Evolutionary conservation across 1,139 yeast species (phyloP).

Genomic region (Candida tropicalis): DNA sequence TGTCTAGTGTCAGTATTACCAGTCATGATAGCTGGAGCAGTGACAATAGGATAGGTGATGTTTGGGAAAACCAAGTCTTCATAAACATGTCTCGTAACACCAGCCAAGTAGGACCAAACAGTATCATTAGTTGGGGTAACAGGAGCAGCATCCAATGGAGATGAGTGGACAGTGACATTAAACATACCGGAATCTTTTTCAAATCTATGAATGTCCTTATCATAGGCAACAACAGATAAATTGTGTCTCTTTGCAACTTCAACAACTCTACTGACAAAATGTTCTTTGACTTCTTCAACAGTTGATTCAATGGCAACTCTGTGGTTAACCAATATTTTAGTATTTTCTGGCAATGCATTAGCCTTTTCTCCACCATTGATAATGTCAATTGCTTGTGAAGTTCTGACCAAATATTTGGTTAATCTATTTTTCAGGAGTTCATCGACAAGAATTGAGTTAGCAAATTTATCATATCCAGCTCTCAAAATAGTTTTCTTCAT

Average conservation of each 20-base stretch:
- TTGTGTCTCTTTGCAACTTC: slow-evolving; percentile 33
- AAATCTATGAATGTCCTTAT: slow-evolving; percentile 22
- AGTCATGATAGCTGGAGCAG: slow-evolving; percentile 68
- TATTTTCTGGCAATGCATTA: slow-evolving; percentile 45
- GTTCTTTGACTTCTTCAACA: slow-evolving; percentile 25
- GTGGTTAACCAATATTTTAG: slow-evolving; percentile 34
- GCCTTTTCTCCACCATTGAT: slow-evolving; percentile 42
- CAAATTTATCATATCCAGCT: slow-evolving; percentile 35
- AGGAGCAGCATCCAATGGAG: slow-evolving; percentile 37
- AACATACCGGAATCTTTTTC: slow-evolving; percentile 28
- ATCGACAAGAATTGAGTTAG: slow-evolving; percentile 31
- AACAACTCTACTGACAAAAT: slow-evolving; percentile 23
- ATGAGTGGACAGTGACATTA: slow-evolving; percentile 17
- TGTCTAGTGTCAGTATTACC: slow-evolving; percentile 86
- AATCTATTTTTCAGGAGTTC: slow-evolving; percentile 19
- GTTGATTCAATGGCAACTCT: slow-evolving; percentile 29
- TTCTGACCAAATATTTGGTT: slow-evolving; percentile 31
- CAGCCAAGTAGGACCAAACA: slow-evolving; percentile 45
- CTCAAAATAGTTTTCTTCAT: slow-evolving; percentile 32
- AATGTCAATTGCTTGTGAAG: slow-evolving; percentile 43
- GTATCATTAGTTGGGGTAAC: slow-evolving; percentile 38
- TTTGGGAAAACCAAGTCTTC: slow-evolving; percentile 44
- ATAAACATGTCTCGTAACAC: slow-evolving; percentile 45
- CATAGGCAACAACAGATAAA: slow-evolving; percentile 26
- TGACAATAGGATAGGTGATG: slow-evolving; percentile 44